phyloP scores from a whole-genome alignment of 441 rosid genomes.

The Geranium incanum region DNA sequence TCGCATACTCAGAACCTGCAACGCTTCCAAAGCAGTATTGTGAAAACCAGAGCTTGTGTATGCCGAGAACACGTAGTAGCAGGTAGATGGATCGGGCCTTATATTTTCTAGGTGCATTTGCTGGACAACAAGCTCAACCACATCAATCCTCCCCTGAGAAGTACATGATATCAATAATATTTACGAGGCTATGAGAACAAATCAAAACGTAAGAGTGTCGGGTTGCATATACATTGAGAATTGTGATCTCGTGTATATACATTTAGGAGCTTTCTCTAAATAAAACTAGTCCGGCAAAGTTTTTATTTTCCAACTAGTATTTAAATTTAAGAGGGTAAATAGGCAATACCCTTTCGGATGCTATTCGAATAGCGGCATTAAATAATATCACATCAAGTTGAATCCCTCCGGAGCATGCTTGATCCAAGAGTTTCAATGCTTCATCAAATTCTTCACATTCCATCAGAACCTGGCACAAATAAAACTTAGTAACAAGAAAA shows the following conservation, averaged over 20 bases:
- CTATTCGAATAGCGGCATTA: slow-evolving; percentile 54
- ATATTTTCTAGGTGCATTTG: slow-evolving; percentile 51
- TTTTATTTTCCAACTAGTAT: neutral
- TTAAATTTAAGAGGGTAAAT: neutral
- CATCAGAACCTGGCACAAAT: slow-evolving; percentile 45
- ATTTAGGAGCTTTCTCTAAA: too few species aligned
- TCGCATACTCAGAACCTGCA: slow-evolving; percentile 63
- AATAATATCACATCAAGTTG: slow-evolving; percentile 43
- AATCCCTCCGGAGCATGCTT: slow-evolving; percentile 38
- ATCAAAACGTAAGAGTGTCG: neutral
- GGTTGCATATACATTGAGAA: too few species aligned
- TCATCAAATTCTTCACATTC: slow-evolving; percentile 40
- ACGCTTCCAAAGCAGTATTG: slow-evolving; percentile 55
- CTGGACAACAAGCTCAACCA: slow-evolving; percentile 55
- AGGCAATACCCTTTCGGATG: slow-evolving; percentile 42
- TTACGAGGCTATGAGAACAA: neutral
- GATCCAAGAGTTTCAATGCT: slow-evolving; percentile 52
- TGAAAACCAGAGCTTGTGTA: slow-evolving; percentile 43
- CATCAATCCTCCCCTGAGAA: slow-evolving; percentile 50
- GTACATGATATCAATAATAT: slow-evolving; percentile 11
- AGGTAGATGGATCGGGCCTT: slow-evolving; percentile 68
- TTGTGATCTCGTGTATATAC: too few species aligned
- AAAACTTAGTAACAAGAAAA: slow-evolving; percentile 15
- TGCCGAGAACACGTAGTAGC: slow-evolving; percentile 43
- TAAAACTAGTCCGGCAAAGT: neutral